Evolutionary conservation across 352 stramenopile species (phyloP).

Genomic region (Thalassiosira exigua): DNA sequence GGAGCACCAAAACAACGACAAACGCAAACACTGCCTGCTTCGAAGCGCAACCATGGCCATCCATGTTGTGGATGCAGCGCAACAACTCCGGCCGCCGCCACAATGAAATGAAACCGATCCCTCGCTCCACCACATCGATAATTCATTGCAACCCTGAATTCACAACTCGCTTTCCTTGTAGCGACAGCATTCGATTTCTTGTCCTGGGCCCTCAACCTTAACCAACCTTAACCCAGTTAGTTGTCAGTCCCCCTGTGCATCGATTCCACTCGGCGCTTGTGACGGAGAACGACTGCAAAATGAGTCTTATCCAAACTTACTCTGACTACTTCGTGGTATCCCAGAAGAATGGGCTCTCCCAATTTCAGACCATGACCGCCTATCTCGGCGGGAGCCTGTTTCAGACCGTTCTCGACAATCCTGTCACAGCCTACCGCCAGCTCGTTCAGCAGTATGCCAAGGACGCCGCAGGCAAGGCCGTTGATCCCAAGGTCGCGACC

Average conservation of each 20-base stretch:
- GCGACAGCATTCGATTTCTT: too few species aligned
- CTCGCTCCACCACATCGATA: too few species aligned
- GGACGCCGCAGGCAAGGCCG: conserved; percentile 79
- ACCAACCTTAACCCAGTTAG: too few species aligned
- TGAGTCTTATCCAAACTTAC: conserved; percentile 39
- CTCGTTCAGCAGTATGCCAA: conserved; percentile 87
- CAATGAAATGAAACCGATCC: too few species aligned
- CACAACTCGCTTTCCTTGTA: too few species aligned
- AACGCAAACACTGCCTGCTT: too few species aligned
- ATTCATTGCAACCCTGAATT: too few species aligned
- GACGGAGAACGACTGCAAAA: conserved; percentile 16
- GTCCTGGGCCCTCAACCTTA: too few species aligned
- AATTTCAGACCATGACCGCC: conserved; percentile 85
- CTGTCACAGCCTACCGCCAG: conserved; percentile 85
- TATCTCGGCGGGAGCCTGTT: conserved; percentile 84
- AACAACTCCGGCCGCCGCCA: too few species aligned
- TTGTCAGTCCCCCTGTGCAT: neutral
- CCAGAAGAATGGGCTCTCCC: conserved; percentile 81
- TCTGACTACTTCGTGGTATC: conserved; percentile 81
- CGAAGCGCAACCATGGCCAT: too few species aligned
- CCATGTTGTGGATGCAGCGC: too few species aligned
- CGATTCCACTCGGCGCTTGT: neutral
- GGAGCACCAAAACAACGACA: too few species aligned
- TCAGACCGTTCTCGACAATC: conserved; percentile 86
- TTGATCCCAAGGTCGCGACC: conserved; percentile 80